These are phyloP conservation scores for Pythium folliculosum DNA, from an alignment of 352 stramenopile species.

Conservation along the genomic window DNA sequence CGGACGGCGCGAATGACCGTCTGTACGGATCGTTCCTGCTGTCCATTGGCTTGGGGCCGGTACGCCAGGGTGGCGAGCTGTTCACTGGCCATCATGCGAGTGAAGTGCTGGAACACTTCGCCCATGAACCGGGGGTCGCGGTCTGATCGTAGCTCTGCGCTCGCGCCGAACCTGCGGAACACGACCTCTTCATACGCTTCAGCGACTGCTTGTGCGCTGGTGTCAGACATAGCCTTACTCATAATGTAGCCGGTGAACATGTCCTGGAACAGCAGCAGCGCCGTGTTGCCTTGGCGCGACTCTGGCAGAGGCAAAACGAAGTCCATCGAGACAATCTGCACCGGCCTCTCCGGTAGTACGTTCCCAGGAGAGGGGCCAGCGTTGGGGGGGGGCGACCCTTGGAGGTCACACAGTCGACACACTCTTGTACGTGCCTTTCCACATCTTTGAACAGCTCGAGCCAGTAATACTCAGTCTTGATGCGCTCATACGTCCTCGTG, in stretches of 20 bases:
- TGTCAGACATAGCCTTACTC: conserved; percentile 21
- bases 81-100: conserved; percentile 23
- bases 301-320: conserved; percentile 8
- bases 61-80: conserved; percentile 37
- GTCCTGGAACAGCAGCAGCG: conserved; percentile 32
- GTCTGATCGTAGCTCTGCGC: conserved; percentile 26
- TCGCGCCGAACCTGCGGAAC: conserved; percentile 31
- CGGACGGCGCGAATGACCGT: conserved; percentile 29
- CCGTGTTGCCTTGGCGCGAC: conserved; percentile 14
- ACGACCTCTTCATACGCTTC: conserved; percentile 33
- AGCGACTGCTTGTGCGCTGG: conserved; percentile 21
- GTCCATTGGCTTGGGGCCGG: conserved; percentile 16
- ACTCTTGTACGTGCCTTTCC: conserved; percentile 1
- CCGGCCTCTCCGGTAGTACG: not conserved
- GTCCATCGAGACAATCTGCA: conserved; percentile 21
- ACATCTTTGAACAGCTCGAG: conserved; percentile 12
- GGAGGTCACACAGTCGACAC: conserved; percentile 16
- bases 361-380: conserved; percentile 9
- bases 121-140: conserved; percentile 37
- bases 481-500: conserved; percentile 11
- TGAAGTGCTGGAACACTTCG: conserved; percentile 31
- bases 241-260: conserved; percentile 30
- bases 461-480: conserved; percentile 20
- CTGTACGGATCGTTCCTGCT: conserved; percentile 23
- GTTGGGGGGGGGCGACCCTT: conserved; percentile 3